Percentiles rank a stretch among this genome's conserved stretches.
phyloP scores from a whole-genome alignment of 306 rosid species.

The apple (Malus domestica) region DNA sequence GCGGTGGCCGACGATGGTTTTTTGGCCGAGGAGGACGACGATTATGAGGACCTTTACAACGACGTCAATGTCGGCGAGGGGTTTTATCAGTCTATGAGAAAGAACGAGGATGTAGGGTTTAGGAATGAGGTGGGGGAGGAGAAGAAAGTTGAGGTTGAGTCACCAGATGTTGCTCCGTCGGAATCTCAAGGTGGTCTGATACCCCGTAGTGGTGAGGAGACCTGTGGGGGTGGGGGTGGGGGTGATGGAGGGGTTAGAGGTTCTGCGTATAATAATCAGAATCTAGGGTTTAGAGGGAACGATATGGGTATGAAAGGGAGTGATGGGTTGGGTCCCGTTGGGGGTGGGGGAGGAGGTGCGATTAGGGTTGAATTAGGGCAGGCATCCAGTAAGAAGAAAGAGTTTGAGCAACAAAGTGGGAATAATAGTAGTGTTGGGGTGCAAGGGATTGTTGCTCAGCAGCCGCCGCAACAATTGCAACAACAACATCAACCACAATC shows the following conservation, averaged over 20 bases:
- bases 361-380: conserved; percentile 82
- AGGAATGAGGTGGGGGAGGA: conserved; percentile 38
- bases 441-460: conserved; percentile 37
- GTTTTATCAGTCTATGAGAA: conserved; percentile 70
- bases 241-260: conserved; percentile 32
- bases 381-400: conserved; percentile 41
- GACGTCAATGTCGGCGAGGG: conserved; percentile 96
- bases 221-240: conserved; percentile 15
- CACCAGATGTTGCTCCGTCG: conserved; percentile 7
- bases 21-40: conserved; percentile 82
- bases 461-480: conserved; percentile 10
- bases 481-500: conserved; percentile 25
- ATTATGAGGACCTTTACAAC: conserved; percentile 91
- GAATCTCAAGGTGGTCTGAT: conserved; percentile 30
- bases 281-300: conserved; percentile 61
- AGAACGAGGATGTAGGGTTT: conserved; percentile 58
- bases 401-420: conserved; percentile 52
- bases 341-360: conserved; percentile 39
- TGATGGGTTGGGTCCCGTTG: conserved; percentile 32
- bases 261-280: conserved; percentile 44
- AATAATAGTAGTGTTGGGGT: conserved; percentile 33
- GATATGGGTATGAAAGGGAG: conserved; percentile 38
- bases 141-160: conserved; percentile 33
- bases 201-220: conserved; percentile 37
- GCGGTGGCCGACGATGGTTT: conserved; percentile 92